Percentiles rank a stretch among this genome's conserved stretches.
Conservation (phyloP, 2,329 filamentous ascomycete genomes). For the Delphinella strobiligena region DNA sequence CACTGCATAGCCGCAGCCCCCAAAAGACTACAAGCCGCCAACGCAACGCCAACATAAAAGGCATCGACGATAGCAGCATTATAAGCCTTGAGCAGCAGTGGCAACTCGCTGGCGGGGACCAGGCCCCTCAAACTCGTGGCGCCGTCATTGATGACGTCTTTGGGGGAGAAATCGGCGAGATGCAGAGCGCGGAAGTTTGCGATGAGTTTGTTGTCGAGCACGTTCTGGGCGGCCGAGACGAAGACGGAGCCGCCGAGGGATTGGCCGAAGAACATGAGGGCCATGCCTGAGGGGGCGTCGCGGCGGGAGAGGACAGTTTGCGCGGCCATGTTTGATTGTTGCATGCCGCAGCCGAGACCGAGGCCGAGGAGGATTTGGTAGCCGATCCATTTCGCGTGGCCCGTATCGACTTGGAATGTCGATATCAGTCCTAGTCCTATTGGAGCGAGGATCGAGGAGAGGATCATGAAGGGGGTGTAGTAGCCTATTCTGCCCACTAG, state of each 20-base stretch:
- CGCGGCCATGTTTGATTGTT: conserved; percentile 34
- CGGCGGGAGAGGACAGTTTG: conserved; percentile 30
- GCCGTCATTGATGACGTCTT: conserved; percentile 32
- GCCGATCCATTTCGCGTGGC: conserved; percentile 26
- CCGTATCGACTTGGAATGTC: conserved; percentile 29
- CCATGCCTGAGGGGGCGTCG: conserved; percentile 36
- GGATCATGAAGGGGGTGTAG: conserved; percentile 38
- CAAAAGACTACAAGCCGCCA: conserved; percentile 42
- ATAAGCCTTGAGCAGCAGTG: conserved; percentile 48
- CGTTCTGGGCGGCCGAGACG: conserved; percentile 37
- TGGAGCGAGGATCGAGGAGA: conserved; percentile 27
- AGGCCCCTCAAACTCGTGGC: conserved; percentile 47
- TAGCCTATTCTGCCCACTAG: conserved; percentile 31
- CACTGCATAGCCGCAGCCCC: conserved; percentile 49
- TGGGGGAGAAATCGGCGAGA: conserved; percentile 30
- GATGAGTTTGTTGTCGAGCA: conserved; percentile 37
- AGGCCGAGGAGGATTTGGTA: conserved; percentile 25
- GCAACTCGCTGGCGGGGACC: conserved; percentile 39
- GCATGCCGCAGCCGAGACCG: conserved; percentile 37
- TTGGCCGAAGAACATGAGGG: conserved; percentile 36
- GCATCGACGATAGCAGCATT: conserved; percentile 46
- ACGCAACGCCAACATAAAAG: conserved; percentile 48
- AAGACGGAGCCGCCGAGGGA: conserved; percentile 37
- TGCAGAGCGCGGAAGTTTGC: conserved; percentile 25
- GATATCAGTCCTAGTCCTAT: conserved; percentile 35